These are phyloP conservation scores for Lagerstroemia speciosa DNA, from an alignment of 345 rosid genomes.

Conservation along the genomic window DNA sequence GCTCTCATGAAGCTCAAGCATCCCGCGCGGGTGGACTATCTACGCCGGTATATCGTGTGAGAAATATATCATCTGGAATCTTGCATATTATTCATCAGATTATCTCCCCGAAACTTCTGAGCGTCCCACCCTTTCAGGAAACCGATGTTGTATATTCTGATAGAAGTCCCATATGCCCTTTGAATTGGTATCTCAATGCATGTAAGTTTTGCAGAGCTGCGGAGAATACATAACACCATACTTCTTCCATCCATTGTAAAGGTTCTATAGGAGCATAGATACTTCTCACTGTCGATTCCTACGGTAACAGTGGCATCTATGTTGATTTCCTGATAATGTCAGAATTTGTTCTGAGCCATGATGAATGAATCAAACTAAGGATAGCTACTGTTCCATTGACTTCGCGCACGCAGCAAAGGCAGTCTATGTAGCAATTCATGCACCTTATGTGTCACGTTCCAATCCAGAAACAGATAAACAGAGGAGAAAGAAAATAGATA, in stretches of 20 bases:
- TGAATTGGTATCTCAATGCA: neutral
- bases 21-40: slow-evolving; percentile 79
- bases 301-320: no score
- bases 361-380: no score
- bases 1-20: slow-evolving; percentile 97
- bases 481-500: no score
- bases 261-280: no score
- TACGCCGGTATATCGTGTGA: slow-evolving; percentile 62
- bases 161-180: neutral
- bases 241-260: neutral
- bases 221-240: neutral
- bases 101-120: neutral
- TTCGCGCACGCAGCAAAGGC: no score
- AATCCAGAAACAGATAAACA: no score
- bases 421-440: no score
- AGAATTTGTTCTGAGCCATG: no score
- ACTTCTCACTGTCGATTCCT: no score
- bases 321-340: no score
- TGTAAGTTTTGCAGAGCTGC: neutral
- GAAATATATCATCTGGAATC: neutral
- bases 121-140: neutral
- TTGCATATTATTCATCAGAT: neutral
- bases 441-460: no score
- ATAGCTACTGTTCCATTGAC: no score
- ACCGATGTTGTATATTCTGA: neutral